These are phyloP conservation scores for Neofusicoccum cordaticola DNA, from an alignment of 2,329 filamentous ascomycete genomes.

Conservation along the genomic window DNA sequence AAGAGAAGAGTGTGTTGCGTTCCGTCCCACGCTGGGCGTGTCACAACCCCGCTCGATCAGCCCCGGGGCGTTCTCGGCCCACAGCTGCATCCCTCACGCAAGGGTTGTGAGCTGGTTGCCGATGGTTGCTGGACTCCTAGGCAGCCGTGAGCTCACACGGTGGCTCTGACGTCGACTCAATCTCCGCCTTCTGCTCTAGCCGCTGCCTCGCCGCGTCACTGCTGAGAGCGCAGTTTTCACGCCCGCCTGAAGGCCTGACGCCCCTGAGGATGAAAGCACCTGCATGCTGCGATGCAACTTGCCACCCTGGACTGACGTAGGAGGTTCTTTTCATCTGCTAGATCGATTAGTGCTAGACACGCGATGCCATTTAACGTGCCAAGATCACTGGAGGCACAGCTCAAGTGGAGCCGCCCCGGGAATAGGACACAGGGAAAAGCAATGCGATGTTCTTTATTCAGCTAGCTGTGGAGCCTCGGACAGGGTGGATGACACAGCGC, in stretches of 20 bases:
- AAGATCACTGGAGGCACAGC: neutral
- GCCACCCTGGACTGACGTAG: too few relatives aligned
- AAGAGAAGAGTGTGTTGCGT: neutral
- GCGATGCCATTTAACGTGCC: neutral
- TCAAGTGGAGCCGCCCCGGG: neutral
- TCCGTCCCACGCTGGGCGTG: neutral
- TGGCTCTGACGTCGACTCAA: neutral
- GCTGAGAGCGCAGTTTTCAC: too few relatives aligned
- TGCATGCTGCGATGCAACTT: neutral
- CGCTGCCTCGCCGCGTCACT: conserved; percentile 4
- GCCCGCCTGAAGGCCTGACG: neutral
- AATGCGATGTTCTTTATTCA: neutral
- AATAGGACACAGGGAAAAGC: neutral
- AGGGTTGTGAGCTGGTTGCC: neutral
- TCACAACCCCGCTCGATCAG: neutral
- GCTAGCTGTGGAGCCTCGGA: neutral
- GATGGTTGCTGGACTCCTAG: neutral
- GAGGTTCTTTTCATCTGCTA: neutral
- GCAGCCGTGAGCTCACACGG: neutral
- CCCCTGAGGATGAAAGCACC: too few relatives aligned
- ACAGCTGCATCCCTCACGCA: neutral
- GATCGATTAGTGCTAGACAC: neutral
- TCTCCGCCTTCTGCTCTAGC: neutral
- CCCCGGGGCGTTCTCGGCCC: neutral
- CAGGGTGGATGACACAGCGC: neutral